These are phyloP conservation scores for Echinosophora koreensis DNA, from an alignment of 306 rosid species.

Conservation along the genomic window DNA sequence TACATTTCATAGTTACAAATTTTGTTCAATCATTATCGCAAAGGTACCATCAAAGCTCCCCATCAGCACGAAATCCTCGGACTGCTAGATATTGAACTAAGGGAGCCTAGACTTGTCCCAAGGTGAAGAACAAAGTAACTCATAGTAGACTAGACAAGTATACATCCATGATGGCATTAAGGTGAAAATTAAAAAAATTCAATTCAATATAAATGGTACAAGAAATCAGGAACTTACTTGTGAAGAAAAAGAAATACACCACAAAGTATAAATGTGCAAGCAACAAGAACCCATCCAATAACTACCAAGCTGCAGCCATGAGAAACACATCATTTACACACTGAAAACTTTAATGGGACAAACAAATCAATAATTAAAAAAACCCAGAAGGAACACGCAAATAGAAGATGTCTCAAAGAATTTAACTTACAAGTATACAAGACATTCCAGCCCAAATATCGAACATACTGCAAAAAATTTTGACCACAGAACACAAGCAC, in stretches of 20 bases:
- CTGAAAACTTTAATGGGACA: slow-evolving; percentile 28
- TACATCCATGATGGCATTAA: slow-evolving; percentile 20
- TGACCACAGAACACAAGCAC: slow-evolving; percentile 26
- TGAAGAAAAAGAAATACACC: slow-evolving; percentile 82
- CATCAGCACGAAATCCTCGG: not conserved
- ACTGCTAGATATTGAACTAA: slow-evolving; percentile 4
- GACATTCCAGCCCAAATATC: slow-evolving; percentile 70
- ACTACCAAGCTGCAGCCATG: slow-evolving; percentile 63
- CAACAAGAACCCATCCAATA: slow-evolving; percentile 78
- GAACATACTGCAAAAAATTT: slow-evolving; percentile 72
- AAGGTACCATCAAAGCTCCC: not conserved
- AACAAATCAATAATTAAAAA: not conserved
- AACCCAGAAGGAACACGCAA: not conserved
- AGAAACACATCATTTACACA: slow-evolving; percentile 32
- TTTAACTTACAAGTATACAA: slow-evolving; percentile 84
- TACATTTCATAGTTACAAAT: not conserved
- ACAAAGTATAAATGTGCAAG: slow-evolving; percentile 73
- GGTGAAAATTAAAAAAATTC: slow-evolving; percentile 15
- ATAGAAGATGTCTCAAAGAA: not conserved
- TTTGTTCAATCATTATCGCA: not conserved
- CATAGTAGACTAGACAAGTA: not conserved
- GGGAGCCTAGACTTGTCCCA: slow-evolving; percentile 2
- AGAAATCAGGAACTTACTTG: slow-evolving; percentile 61
- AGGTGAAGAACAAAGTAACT: not conserved
- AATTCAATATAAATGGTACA: not conserved